A percentile compares a stretch with the other conserved stretches of the same genome.
Evolutionary conservation across 345 rosid species (phyloP).

Genomic region (Stellera chamaejasme): DNA sequence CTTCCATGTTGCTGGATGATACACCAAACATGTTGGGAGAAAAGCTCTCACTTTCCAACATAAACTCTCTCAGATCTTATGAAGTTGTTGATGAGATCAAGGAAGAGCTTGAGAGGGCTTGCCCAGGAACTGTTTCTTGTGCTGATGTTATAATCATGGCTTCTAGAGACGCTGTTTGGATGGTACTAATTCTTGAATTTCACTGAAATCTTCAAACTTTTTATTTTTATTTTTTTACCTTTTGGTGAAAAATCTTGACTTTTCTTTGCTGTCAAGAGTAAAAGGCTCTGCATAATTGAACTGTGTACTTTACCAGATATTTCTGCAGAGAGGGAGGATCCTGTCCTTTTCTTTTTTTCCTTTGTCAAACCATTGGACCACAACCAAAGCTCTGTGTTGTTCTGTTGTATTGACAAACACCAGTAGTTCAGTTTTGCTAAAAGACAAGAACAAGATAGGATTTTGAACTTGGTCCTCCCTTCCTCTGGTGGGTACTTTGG

Average conservation of each 20-base stretch:
- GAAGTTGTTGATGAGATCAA: constrained; percentile 70
- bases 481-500: too few relatives aligned
- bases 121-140: constrained; percentile 79
- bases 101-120: constrained; percentile 60
- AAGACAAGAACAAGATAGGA: too few relatives aligned
- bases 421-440: too few relatives aligned
- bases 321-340: too few relatives aligned
- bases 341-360: too few relatives aligned
- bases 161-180: constrained; percentile 77
- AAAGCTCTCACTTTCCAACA: constrained; percentile 71
- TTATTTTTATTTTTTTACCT: not conserved
- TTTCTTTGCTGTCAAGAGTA: too few relatives aligned
- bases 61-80: constrained; percentile 72
- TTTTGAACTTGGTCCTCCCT: too few relatives aligned
- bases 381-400: too few relatives aligned
- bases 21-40: constrained; percentile 75
- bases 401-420: too few relatives aligned
- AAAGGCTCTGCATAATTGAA: not conserved
- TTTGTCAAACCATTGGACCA: too few relatives aligned
- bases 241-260: too few relatives aligned
- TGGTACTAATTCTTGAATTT: constrained; percentile 27
- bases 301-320: too few relatives aligned
- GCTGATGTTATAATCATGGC: constrained; percentile 92
- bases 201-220: not conserved
- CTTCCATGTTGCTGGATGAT: constrained; percentile 75